Evolutionary conservation across 306 rosid genomes (phyloP), one percentile per base, ranked within the genome.

Genomic region (Mucuna pruriens): DNA sequence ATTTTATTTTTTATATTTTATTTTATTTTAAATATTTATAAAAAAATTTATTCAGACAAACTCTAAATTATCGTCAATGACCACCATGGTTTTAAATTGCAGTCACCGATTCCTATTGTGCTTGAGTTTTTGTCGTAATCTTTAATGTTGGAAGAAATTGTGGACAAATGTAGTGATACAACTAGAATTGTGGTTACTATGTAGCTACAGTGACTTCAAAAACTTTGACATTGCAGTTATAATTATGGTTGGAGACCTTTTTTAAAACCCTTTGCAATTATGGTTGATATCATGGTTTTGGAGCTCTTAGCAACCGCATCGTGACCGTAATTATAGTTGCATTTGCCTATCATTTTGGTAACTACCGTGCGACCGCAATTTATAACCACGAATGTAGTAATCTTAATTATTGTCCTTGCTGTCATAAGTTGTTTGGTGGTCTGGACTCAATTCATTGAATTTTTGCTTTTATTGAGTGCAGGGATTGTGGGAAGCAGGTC

Each of bases 401-500:
- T 31, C 20, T 29, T 19, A 9, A 19, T 70, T 20, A 25, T 33
- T 42, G 17, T 57, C 26, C 20, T 66, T 19, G 44, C 44, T 46
- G n/a, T 75, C 20, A 58, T 22, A 16, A 34, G 7, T 58, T 66
- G 63, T 73, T 65, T 73, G 58, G 23, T 73, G 65, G 13, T 73
- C 20, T 79, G 31, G 33, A 20, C 31, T 10, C 58, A 55, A 19
- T 48, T 79, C 34, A 58, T 55, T 74, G 58, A 25, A 1, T 58
- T 66, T 19, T 11, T 74, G 20, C 23, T 74, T 67, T 67, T 69
- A 1, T 1, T 34, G 63, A 67, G 5, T 77, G 84, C 77, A 93
- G 97, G 97, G 96, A 93, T 83, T 87, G 92, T 72, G 94, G 97
- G 85, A 92, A 93, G 85, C 97, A 93, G 78, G 92, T 93, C 20